Evolutionary conservation across 1,284 basidiomycete genomes (phyloP), one percentile per base, ranked within the genome.

Genomic region (Mycosarcoma mackinlayi): DNA sequence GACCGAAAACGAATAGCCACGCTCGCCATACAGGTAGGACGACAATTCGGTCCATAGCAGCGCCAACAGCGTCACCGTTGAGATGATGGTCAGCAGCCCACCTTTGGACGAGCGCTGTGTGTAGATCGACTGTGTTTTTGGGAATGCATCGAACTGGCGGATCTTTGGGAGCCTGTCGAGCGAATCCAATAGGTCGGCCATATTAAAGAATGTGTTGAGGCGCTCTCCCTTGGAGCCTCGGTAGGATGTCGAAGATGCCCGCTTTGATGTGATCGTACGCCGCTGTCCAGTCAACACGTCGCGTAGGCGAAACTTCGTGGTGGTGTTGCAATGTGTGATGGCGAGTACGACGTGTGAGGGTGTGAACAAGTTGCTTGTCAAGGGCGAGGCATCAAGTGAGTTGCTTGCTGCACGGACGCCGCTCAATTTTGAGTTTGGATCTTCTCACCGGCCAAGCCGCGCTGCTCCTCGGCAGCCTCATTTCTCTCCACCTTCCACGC

Each of bases 1-100:
- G 10, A 81, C 74, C 6, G 59, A 42, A 39, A 80, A 82, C 11
- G 60, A 59, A 33, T 69, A 75, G 6, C 56, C 54, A 11, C 92
- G 90, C 87, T 93, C 93, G 46, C 94, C 94, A 87, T 91, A 97
- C 30, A 98, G 85, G 79, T 89, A 98, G 78, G 95, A 92, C 44
- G 89, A 89, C 40, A 95, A 84, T 77, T 98, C 94, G 77, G 94
- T 93, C 78, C 94, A 86, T 52, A 92, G 86, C 25, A 94, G 87
- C 33, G 92, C 72, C 50, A 91, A 85, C 16, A 92, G 90, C 42
- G 93, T 77, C 16, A 91, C 64, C 3, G 86, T 85, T 23, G 97
- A 89, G 50, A 94, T 85, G 66, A 96, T 79, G 6, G 95, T 98
- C 78, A 95, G 85, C 78, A 95, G 87, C 1, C 95, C 95, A 44